Evolutionary conservation across 1,139 yeast genomes (phyloP).

Genomic region (Yamadazyma sp.): DNA sequence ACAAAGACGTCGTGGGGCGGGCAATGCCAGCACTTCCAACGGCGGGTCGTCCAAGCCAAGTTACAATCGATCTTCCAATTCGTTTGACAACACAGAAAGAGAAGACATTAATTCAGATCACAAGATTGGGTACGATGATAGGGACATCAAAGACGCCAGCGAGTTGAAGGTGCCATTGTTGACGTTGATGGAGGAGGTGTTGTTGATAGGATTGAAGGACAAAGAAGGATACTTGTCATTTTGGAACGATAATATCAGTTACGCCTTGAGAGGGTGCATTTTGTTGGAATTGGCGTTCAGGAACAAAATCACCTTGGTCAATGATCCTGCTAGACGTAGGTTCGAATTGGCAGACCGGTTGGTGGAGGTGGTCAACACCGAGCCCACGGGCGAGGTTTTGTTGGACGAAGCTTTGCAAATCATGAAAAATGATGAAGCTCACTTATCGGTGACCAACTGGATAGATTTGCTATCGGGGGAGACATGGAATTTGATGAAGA

Average conservation of each 20-base stretch:
- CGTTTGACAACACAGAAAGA: conserved; percentile 24
- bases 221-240: conserved; percentile 94
- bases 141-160: conserved; percentile 54
- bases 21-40: conserved; percentile 5
- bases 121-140: conserved; percentile 82
- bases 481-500: conserved; percentile 95
- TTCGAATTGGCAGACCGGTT: conserved; percentile 85
- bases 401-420: conserved; percentile 89
- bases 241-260: conserved; percentile 97
- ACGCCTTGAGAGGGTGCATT: conserved; percentile 94
- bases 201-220: conserved; percentile 89
- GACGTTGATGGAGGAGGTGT: conserved; percentile 94
- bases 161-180: conserved; percentile 63
- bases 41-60: not conserved
- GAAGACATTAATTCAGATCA: conserved; percentile 30
- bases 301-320: conserved; percentile 82
- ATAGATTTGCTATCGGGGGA: conserved; percentile 92
- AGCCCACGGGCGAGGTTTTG: conserved; percentile 91
- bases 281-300: conserved; percentile 89
- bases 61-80: conserved; percentile 9
- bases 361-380: conserved; percentile 81
- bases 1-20: conserved; percentile 48
- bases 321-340: conserved; percentile 91
- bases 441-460: conserved; percentile 87
- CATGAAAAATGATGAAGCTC: conserved; percentile 82